Conservation (phyloP, 2,329 filamentous ascomycete species). For the Penicillium oxalicum region DNA sequence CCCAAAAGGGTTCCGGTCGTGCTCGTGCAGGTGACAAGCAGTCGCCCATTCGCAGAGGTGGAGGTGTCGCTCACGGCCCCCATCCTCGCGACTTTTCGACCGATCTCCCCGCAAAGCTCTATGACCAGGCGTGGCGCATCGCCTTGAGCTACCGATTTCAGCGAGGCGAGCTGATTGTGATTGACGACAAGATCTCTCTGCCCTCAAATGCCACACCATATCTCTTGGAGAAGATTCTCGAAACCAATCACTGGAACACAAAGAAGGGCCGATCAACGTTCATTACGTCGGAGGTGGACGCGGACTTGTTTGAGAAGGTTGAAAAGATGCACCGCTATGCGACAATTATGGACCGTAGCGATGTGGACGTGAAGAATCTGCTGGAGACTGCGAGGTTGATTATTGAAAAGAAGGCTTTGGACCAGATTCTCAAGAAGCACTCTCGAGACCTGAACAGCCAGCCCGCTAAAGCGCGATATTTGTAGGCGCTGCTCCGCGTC, state of each 20-base stretch:
- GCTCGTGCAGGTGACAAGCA: slow-evolving; percentile 77
- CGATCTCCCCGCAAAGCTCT: slow-evolving; percentile 76
- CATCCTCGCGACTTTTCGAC: slow-evolving; percentile 87
- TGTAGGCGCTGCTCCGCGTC: slow-evolving; percentile 9
- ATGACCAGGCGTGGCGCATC: slow-evolving; percentile 91
- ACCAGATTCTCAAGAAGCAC: slow-evolving; percentile 66
- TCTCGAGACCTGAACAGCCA: slow-evolving; percentile 36
- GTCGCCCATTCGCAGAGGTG: slow-evolving; percentile 74
- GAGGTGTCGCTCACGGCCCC: slow-evolving; percentile 85
- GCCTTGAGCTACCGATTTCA: slow-evolving; percentile 88
- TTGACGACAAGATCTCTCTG: slow-evolving; percentile 68
- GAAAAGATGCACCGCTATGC: slow-evolving; percentile 60
- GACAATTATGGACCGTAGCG: slow-evolving; percentile 61
- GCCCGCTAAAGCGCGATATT: slow-evolving; percentile 32
- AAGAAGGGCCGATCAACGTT: slow-evolving; percentile 66
- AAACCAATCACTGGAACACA: slow-evolving; percentile 63
- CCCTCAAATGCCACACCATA: slow-evolving; percentile 49
- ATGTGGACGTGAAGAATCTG: slow-evolving; percentile 94
- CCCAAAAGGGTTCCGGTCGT: slow-evolving; percentile 78
- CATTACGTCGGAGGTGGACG: slow-evolving; percentile 58
- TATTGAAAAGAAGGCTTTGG: slow-evolving; percentile 75
- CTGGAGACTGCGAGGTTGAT: slow-evolving; percentile 79
- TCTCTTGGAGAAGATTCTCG: slow-evolving; percentile 63
- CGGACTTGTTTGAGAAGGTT: slow-evolving; percentile 62
- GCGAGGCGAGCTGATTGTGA: slow-evolving; percentile 77